Evolutionary conservation across 768 basidiomycete genomes (phyloP), one percentile per base, ranked within the genome.

Genomic region (Cyclocybe cylindracea): DNA sequence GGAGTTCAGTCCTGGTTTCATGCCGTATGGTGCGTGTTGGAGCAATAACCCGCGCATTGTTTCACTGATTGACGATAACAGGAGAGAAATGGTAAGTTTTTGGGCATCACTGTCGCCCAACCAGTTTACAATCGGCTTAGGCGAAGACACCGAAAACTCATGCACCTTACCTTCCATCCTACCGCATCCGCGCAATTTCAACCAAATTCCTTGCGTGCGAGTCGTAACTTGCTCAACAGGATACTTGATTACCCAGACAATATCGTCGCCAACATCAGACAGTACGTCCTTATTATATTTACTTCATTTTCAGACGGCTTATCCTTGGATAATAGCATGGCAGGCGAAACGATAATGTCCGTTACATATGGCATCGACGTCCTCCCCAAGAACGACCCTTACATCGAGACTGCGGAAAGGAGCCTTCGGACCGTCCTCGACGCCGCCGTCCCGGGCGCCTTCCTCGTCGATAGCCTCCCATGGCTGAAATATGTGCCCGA

Each of bases 351-450:
- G n/a, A 71, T 75, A 49, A 52, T 79, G 42, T 67, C 66, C 0
- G 51, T 77, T 7, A 71, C 74, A 0, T 81, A 82, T 51, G 82
- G 80, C 2, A 66, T 79, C 19, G 61, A 74, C 10, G 65, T 74
- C 2, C 52, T 66, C 35, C 63, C 72, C 0, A 44, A 61, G 10
- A 58, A 74, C 47, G 80, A 82, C 54, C 73, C 77, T 3, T 75
- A 72, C 53, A 66, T 83, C 32, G 54, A 60, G 0, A 61, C 70
- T 1, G 77, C 74, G 1, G 72, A 78, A 29, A 58, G 68, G 4
- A 71, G 74, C 5, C 50, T 72, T 10, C 54, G 67, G 7, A 61
- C 63, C 71, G 45, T 60, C 62, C 10, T 58, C 70, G 11, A 31
- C 31, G 67, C 67, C 2, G 66, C 74, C 45, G 44, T 61, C 6